These are phyloP conservation scores for Akebia trifoliata DNA, from an alignment of 164 flowering plant genomes.

Conservation along the genomic window DNA sequence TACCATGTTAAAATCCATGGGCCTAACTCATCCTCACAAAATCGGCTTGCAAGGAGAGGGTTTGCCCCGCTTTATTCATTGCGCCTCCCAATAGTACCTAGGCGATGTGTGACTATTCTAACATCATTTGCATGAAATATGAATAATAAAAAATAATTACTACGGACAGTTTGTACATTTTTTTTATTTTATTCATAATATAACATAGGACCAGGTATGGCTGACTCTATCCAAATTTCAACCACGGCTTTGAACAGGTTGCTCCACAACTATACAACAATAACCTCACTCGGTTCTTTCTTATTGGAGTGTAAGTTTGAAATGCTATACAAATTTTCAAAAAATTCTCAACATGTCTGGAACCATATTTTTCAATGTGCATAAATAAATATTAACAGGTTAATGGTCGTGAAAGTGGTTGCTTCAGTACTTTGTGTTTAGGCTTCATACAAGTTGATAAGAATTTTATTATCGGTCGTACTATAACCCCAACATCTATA, in stretches of 20 bases:
- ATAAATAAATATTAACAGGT: not conserved
- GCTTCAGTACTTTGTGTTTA: not conserved
- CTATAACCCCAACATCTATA: not conserved
- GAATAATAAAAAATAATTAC: no score
- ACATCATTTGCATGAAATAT: no score
- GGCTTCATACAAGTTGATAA: constrained; percentile 1
- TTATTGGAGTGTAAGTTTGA: not conserved
- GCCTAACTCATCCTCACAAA: no score
- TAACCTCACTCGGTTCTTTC: not conserved
- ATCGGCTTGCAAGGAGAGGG: no score
- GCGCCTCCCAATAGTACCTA: no score
- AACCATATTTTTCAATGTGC: not conserved
- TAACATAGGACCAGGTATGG: no score
- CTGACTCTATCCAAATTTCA: no score
- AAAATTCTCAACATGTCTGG: not conserved
- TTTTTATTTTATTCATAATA: no score
- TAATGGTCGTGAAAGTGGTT: not conserved
- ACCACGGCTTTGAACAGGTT: not conserved
- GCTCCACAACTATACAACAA: not conserved
- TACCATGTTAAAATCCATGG: no score
- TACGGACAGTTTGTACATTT: no score
- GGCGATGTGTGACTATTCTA: no score
- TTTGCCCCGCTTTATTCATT: no score
- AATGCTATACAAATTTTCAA: not conserved
- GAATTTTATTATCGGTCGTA: not conserved